Percentiles rank a stretch among this genome's conserved stretches.
Conservation (phyloP, 768 basidiomycete genomes). For the Calocybe cyanea region DNA sequence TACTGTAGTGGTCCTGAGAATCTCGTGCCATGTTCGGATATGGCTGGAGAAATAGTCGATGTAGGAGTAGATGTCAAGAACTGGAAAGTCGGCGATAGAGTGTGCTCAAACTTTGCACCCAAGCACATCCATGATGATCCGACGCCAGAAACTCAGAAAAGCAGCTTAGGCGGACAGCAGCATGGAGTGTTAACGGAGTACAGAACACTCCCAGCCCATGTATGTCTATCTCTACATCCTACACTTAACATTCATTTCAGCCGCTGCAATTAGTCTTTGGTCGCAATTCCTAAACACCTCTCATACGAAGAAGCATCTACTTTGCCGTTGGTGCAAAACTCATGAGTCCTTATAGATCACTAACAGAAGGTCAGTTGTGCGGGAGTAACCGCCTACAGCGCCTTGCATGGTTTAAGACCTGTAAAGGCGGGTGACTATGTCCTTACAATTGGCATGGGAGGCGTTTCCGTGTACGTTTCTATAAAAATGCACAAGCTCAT, state of each 20-base stretch:
- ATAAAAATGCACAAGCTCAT: not conserved
- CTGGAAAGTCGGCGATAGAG: slow-evolving; percentile 55
- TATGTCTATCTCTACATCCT: slow-evolving; percentile 10
- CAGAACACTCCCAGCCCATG: slow-evolving; percentile 44
- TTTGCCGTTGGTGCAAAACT: slow-evolving; percentile 39
- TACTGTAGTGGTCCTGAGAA: slow-evolving; percentile 14
- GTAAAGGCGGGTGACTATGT: slow-evolving; percentile 59
- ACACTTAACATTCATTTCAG: not conserved
- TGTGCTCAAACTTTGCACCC: slow-evolving; percentile 48
- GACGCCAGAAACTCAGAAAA: slow-evolving; percentile 25
- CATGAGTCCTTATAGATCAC: not conserved
- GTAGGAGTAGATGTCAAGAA: slow-evolving; percentile 38
- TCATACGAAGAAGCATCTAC: slow-evolving; percentile 64
- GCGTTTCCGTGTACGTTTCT: slow-evolving; percentile 43
- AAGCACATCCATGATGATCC: slow-evolving; percentile 47
- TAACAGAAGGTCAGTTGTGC: slow-evolving; percentile 37
- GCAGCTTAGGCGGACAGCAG: slow-evolving; percentile 41
- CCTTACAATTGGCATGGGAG: slow-evolving; percentile 53
- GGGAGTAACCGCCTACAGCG: slow-evolving; percentile 63
- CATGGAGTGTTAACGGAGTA: slow-evolving; percentile 56
- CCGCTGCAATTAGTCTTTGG: slow-evolving; percentile 40
- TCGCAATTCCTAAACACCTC: slow-evolving; percentile 53
- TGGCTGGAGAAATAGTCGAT: slow-evolving; percentile 56
- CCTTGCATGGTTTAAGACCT: slow-evolving; percentile 43
- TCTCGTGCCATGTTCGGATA: slow-evolving; percentile 43